These are phyloP conservation scores for Lachancea sp. DNA, from an alignment of 805 yeast genomes.

Conservation along the genomic window DNA sequence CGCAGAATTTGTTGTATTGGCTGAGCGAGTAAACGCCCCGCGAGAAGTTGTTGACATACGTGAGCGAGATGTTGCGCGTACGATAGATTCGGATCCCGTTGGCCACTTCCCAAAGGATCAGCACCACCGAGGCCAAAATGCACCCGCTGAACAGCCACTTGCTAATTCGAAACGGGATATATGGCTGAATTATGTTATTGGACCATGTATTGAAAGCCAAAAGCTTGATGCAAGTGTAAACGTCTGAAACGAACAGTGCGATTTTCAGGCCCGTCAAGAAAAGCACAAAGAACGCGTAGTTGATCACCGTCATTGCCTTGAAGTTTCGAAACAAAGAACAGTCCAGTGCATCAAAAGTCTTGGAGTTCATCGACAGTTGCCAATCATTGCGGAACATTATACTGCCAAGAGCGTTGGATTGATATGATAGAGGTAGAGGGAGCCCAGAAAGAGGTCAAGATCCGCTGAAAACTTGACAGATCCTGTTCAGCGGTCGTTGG, in stretches of 20 bases:
- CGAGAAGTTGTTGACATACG: constrained; percentile 63
- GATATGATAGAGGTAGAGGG: too few species aligned
- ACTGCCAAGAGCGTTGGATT: constrained; percentile 11
- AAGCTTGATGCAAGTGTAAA: constrained; percentile 70
- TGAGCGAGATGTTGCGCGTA: constrained; percentile 59
- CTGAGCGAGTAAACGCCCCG: constrained; percentile 49
- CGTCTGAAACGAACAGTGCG: constrained; percentile 57
- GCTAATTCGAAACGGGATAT: constrained; percentile 43
- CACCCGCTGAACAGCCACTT: constrained; percentile 78
- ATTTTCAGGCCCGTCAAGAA: constrained; percentile 42
- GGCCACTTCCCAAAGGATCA: constrained; percentile 50
- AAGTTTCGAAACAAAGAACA: constrained; percentile 18
- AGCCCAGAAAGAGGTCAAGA: constrained; percentile 17
- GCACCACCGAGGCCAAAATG: constrained; percentile 60
- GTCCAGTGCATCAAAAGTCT: constrained; percentile 26
- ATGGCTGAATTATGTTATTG: constrained; percentile 42
- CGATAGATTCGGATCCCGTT: constrained; percentile 53
- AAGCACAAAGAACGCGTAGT: constrained; percentile 20
- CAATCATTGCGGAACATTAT: constrained; percentile 23
- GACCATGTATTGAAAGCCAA: constrained; percentile 71
- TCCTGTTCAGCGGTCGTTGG: too few species aligned
- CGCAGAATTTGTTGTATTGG: constrained; percentile 62
- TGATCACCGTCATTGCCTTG: constrained; percentile 18
- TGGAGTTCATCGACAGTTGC: constrained; percentile 23
- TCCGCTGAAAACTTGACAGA: too few species aligned